Evolutionary conservation across 257 asterid species (phyloP).

Genomic region (Salvia miltiorrhiza): DNA sequence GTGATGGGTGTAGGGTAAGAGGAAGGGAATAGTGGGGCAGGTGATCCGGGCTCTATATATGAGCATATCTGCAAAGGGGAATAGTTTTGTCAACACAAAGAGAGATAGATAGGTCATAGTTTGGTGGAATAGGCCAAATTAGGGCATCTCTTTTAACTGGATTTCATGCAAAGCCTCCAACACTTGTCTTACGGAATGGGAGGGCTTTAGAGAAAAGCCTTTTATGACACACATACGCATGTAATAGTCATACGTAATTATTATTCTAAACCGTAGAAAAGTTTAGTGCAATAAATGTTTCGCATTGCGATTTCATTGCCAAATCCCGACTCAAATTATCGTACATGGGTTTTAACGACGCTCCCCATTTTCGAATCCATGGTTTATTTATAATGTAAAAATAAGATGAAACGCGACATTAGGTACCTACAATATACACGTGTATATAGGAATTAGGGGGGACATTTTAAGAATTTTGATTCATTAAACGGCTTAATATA

Average conservation of each 20-base stretch:
- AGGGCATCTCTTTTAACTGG: not conserved
- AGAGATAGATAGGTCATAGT: not conserved
- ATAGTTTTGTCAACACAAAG: not conserved
- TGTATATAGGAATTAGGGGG: too few relatives aligned
- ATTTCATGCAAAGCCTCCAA: not conserved
- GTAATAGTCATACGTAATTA: not conserved
- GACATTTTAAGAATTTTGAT: too few relatives aligned
- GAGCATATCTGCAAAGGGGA: not conserved
- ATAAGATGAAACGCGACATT: too few relatives aligned
- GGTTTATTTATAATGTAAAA: too few relatives aligned
- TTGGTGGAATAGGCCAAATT: not conserved
- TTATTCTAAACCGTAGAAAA: not conserved
- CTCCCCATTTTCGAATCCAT: too few relatives aligned
- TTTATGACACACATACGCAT: not conserved
- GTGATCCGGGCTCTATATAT: too few relatives aligned
- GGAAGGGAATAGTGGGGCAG: too few relatives aligned
- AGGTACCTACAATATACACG: too few relatives aligned
- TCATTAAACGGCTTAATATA: too few relatives aligned
- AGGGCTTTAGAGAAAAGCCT: conserved; percentile 4
- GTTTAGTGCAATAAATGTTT: not conserved
- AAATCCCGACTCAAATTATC: too few relatives aligned
- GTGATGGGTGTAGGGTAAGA: too few relatives aligned
- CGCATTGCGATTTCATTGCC: not conserved
- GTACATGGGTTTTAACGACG: too few relatives aligned
- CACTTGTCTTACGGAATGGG: conserved; percentile 9